Conservation (phyloP, 1,139 yeast species). For the Protomyces inouyei region DNA sequence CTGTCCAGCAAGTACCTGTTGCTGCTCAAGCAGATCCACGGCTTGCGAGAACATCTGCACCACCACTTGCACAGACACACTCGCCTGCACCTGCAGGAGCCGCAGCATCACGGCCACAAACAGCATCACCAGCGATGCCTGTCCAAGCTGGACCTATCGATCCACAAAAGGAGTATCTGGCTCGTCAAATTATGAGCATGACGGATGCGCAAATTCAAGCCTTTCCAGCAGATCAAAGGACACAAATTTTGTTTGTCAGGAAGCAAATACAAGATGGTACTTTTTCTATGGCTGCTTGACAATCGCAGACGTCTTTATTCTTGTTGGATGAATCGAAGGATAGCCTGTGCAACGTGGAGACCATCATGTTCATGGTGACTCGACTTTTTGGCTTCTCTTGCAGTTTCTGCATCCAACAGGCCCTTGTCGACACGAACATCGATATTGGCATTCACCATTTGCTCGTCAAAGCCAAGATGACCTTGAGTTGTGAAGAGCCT, state of each 20-base stretch:
- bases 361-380: conserved; percentile 25
- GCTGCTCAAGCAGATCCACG: conserved; percentile 27
- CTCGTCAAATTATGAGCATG: conserved; percentile 50
- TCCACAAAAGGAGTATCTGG: conserved; percentile 43
- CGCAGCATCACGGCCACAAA: neutral
- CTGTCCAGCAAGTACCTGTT: conserved; percentile 23
- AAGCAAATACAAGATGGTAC: conserved; percentile 11
- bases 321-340: conserved; percentile 15
- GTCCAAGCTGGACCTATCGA: conserved; percentile 33
- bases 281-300: neutral
- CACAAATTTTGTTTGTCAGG: conserved; percentile 33
- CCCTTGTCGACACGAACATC: conserved; percentile 27
- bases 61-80: conserved; percentile 31
- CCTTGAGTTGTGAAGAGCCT: conserved; percentile 71
- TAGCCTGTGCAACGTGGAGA: conserved; percentile 12
- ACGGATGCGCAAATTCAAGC: conserved; percentile 58
- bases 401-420: conserved; percentile 10
- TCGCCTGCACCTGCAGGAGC: conserved; percentile 32
- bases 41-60: conserved; percentile 28
- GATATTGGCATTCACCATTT: conserved; percentile 38
- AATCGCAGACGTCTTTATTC: neutral
- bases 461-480: conserved; percentile 71
- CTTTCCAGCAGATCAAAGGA: conserved; percentile 56
- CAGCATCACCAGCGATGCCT: neutral
- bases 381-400: conserved; percentile 12